Conservation (phyloP, 108 stramenopile species). For the Skeletonema marinoi region DNA sequence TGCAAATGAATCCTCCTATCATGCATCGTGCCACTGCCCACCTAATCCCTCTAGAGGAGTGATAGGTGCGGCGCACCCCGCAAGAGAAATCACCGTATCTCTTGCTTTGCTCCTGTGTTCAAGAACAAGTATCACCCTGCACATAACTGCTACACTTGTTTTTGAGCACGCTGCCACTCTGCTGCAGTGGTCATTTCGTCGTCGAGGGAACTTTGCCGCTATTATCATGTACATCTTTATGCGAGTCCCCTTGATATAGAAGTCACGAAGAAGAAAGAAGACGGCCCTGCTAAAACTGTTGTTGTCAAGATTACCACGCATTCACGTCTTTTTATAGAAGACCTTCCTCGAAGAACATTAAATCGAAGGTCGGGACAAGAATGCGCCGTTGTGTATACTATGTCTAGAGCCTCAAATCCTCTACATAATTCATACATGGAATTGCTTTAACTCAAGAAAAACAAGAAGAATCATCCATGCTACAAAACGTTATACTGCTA, state of each 20-base stretch:
- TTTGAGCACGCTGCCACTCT: not conserved
- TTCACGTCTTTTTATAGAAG: not conserved
- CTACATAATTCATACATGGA: slow-evolving; percentile 20
- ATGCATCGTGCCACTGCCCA: not conserved
- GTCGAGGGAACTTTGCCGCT: slow-evolving; percentile 1
- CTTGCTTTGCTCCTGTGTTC: not conserved
- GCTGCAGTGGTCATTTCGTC: slow-evolving; percentile 8
- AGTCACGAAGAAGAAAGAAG: slow-evolving; percentile 8
- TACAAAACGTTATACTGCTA: not conserved
- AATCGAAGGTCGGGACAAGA: slow-evolving; percentile 7
- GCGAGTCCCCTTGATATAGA: slow-evolving; percentile 7
- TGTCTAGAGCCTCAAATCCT: slow-evolving; percentile 13
- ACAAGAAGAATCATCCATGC: not conserved
- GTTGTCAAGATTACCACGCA: not conserved
- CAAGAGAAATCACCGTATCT: not conserved
- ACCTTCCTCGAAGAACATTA: not conserved
- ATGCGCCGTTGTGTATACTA: not conserved
- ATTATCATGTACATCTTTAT: slow-evolving; percentile 11
- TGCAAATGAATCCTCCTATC: not conserved
- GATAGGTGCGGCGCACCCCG: not conserved
- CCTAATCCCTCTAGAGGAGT: slow-evolving; percentile 18
- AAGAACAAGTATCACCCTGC: not conserved
- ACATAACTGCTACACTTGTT: not conserved
- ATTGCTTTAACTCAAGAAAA: slow-evolving; percentile 6
- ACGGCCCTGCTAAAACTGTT: not conserved